Evolutionary conservation across 768 basidiomycete genomes (phyloP), one percentile per base, ranked within the genome.

Genomic region (Termitomyces titanicus): DNA sequence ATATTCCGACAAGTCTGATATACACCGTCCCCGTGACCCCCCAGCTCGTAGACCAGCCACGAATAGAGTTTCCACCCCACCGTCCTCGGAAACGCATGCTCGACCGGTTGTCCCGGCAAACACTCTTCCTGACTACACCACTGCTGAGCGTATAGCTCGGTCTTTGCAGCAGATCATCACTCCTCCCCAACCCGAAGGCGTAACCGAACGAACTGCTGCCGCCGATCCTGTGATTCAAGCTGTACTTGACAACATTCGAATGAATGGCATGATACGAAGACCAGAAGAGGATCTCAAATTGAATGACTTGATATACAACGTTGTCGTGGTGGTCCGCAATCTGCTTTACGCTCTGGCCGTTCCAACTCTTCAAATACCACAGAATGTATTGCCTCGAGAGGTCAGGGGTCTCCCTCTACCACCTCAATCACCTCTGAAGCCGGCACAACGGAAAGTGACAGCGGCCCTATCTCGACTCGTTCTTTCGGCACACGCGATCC

Each of bases 401-500:
- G 70, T 72, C n/a, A 79, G 79, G 47, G 79, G 83, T 59, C 63
- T 66, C 24, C 73, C 72, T 53, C 64, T 77, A 13, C 69, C 79
- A 13, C 72, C 81, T 1, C 79, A 80, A 61, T 75, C 84, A 2
- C 74, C 86, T 6, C 74, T 93, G 44, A 92, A 92, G 68, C 86
- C 88, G 9, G 84, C 85, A 0, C 92, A 92, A 55, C 79, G 91
- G 49, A 91, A 91, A 62, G 86, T 96, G 29, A 92, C 92, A 3
- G 90, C 92, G 9, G 93, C 92, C 0, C 75, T 96, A 12, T 94
- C 92, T 18, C 88, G 94, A 66, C 77, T 98, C 25, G 89, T 96
- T 24, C 81, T 97, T 4, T 92, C 89, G 7, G 86, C 92, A n/a
- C 88, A 95, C 46, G 93, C 94, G 0, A 87, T 92, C 71, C 85